Conservation (phyloP, 2,329 filamentous ascomycete genomes). For the Coniella vitis region DNA sequence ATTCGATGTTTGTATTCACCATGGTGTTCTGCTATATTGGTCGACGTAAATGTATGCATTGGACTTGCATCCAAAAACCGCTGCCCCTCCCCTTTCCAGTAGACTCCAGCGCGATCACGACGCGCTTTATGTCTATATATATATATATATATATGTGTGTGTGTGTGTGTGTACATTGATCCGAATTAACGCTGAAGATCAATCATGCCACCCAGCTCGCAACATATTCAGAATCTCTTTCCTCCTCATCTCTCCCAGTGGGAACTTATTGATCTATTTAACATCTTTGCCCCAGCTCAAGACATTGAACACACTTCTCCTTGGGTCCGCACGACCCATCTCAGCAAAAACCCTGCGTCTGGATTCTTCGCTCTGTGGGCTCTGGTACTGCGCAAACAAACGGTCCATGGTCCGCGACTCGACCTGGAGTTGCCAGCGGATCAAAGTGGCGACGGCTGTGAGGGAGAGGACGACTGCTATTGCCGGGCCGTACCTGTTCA, state of each 20-base stretch:
- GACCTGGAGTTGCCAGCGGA: constrained; percentile 26
- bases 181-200: too few species aligned
- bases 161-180: too few species aligned
- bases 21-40: too few species aligned
- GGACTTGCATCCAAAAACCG: too few species aligned
- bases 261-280: not conserved
- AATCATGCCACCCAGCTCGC: not conserved
- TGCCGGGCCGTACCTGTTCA: constrained; percentile 6
- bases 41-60: too few species aligned
- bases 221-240: not conserved
- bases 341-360: constrained; percentile 27
- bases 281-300: constrained; percentile 8
- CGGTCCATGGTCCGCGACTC: constrained; percentile 31
- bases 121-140: too few species aligned
- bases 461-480: constrained; percentile 9
- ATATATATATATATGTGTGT: too few species aligned
- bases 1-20: too few species aligned
- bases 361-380: constrained; percentile 29
- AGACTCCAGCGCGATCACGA: too few species aligned
- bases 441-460: constrained; percentile 26
- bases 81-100: too few species aligned
- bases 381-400: constrained; percentile 32
- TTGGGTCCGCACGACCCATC: constrained; percentile 6
- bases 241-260: not conserved
- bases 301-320: constrained; percentile 11